These are phyloP conservation scores for Ceriops decandra DNA, from an alignment of 345 rosid species.

Conservation along the genomic window DNA sequence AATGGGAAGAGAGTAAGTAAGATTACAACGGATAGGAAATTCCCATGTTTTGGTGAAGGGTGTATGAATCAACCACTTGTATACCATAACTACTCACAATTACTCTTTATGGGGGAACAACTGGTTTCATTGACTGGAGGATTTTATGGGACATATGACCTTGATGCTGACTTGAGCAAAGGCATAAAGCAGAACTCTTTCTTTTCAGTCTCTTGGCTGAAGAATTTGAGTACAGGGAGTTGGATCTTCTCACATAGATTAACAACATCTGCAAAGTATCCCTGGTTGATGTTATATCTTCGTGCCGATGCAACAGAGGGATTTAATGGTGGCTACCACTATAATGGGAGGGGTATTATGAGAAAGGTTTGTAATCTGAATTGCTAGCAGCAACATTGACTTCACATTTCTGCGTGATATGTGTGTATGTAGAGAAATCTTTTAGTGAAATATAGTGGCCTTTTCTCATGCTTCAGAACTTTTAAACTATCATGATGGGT, in stretches of 20 bases:
- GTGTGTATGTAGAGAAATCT: too few species aligned
- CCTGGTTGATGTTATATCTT: conserved; percentile 29
- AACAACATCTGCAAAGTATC: conserved; percentile 23
- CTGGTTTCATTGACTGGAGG: conserved; percentile 21
- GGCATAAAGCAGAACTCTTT: conserved; percentile 12
- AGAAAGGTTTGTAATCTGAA: conserved; percentile 23
- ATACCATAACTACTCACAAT: conserved; percentile 18
- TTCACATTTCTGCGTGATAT: too few species aligned
- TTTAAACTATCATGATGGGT: background rate
- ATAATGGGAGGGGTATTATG: conserved; percentile 23
- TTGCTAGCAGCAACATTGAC: background rate
- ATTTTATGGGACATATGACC: conserved; percentile 25
- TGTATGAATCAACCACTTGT: conserved; percentile 30
- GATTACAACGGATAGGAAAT: conserved; percentile 15
- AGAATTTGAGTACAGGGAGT: conserved; percentile 19
- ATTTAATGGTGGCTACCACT: conserved; percentile 28
- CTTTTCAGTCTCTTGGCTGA: conserved; percentile 25
- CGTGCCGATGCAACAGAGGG: conserved; percentile 28
- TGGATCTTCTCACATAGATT: conserved; percentile 22
- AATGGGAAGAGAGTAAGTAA: conserved; percentile 22
- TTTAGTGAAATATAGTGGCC: background rate
- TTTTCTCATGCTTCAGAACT: background rate
- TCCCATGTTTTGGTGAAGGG: conserved; percentile 28
- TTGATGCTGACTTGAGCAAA: conserved; percentile 24
- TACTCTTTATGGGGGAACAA: conserved; percentile 16